Evolutionary conservation across 768 basidiomycete genomes (phyloP).

Genomic region (Pleurotus pulmonarius): DNA sequence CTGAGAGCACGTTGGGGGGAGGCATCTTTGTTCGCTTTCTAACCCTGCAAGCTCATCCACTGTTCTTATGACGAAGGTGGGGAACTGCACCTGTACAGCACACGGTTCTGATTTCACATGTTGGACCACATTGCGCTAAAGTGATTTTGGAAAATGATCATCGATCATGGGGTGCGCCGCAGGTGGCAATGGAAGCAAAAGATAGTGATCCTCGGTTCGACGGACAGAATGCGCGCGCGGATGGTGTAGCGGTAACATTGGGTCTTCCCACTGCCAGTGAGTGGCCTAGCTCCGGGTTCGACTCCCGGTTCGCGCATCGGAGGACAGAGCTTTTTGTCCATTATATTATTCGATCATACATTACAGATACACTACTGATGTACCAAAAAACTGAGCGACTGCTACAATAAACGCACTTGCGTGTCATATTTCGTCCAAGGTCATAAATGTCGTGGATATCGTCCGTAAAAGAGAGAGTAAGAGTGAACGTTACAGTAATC

Average conservation of each 20-base stretch:
- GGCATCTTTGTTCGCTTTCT: neutral
- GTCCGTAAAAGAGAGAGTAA: neutral
- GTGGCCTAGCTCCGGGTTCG: slow-evolving; percentile 53
- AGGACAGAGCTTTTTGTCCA: neutral
- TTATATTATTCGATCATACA: neutral
- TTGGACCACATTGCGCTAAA: no score
- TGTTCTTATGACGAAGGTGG: neutral
- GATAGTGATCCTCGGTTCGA: no score
- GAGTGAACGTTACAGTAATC: neutral
- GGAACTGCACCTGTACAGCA: neutral
- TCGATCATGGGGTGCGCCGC: no score
- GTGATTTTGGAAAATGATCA: no score
- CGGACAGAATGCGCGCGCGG: slow-evolving; percentile 25
- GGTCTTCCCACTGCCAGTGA: slow-evolving; percentile 61
- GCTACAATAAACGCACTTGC: neutral
- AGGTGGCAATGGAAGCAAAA: no score
- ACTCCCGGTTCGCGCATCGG: slow-evolving; percentile 47
- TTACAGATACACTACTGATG: neutral
- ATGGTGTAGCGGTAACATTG: slow-evolving; percentile 87
- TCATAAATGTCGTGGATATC: neutral
- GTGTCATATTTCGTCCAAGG: neutral
- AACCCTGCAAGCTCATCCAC: no score
- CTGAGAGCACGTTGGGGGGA: neutral
- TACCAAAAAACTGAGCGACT: neutral
- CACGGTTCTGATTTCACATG: neutral